Evolutionary conservation across 768 basidiomycete species (phyloP), one percentile per base, ranked within the genome.

Genomic region (Boletus sensibilis): DNA sequence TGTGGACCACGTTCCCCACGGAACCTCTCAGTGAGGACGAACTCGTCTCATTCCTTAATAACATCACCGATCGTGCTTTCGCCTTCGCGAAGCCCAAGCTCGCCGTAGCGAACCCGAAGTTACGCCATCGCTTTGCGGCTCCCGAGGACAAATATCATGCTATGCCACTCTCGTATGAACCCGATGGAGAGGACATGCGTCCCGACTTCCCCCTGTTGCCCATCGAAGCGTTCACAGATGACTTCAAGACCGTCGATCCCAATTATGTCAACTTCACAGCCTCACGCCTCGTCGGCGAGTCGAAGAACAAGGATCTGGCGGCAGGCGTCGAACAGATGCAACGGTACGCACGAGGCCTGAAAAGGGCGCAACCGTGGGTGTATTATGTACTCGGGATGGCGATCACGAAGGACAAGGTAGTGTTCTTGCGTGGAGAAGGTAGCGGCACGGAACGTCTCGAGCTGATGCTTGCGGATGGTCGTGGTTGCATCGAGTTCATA

Each of bases 191-290:
- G 20, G 45, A 50, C 21, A 45, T 61, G 35, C 44, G 50, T 10
- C 60, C 57, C 8, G 57, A 58, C 47, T 55, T 62, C 40, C 10
- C 59, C 25, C 13, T 65, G 37, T 39, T 65, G 21, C 63, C 62
- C 0, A 44, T 55, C 11, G 31, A 52, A 10, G 63, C 61, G 2
- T 64, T 63, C 37, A 13, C 34, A 6, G 44, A 23, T 3, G 41
- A 46, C 16, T 23, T 39, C 35, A 46, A 46, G 44, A 39, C 27
- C 6, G 44, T 53, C 44, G 37, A 47, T n/a, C 16, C 8, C 4
- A 41, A 20, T 10, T 55, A 50, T 8, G 9, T 50, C 39, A 50
- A 42, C n/a, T 50, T 55, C 2, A 55, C 47, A 2, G 47, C 40
- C 0, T 13, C 57, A 3, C 54, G 59, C 3, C 42, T 59, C 2